phyloP scores from a whole-genome alignment of 192 early-diverging fungal genomes.

The Coemansia sp. region DNA sequence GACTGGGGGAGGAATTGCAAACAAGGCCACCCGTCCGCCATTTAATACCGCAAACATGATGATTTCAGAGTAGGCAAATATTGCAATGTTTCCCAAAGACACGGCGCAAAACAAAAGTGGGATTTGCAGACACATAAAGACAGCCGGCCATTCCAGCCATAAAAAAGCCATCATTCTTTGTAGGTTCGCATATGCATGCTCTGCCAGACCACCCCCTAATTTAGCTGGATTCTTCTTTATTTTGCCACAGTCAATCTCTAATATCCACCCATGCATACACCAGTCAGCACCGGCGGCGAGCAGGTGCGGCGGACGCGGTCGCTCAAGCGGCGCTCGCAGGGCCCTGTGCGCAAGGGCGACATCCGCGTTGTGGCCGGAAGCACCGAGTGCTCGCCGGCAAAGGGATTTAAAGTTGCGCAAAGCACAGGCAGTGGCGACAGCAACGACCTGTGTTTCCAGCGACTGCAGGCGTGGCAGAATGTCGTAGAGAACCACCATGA shows the following conservation, averaged over 20 bases:
- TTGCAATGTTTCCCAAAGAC: neutral
- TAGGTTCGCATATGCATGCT: constrained; percentile 3
- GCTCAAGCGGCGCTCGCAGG: constrained; percentile 12
- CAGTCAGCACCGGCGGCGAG: neutral
- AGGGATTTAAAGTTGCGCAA: constrained; percentile 25
- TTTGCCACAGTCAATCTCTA: neutral
- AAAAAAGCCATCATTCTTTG: neutral
- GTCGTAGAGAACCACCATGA: constrained; percentile 41
- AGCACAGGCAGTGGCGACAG: constrained; percentile 36
- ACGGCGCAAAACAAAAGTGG: neutral
- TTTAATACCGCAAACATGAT: constrained; percentile 1
- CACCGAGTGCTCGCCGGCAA: constrained; percentile 3
- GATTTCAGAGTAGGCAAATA: constrained; percentile 5
- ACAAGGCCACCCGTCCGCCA: neutral
- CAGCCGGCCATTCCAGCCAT: neutral
- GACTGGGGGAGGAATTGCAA: neutral
- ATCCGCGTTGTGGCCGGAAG: constrained; percentile 32
- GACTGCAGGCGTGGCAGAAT: constrained; percentile 38
- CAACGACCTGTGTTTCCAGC: constrained; percentile 43
- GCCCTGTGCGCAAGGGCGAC: constrained; percentile 45
- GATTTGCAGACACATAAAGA: constrained; percentile 3
- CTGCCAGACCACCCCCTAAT: neutral
- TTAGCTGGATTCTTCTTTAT: neutral
- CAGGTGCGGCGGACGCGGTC: constrained; percentile 4
- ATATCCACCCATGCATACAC: constrained; percentile 3